phyloP scores from a whole-genome alignment of 352 stramenopile genomes.

The Pythium graminicola region DNA sequence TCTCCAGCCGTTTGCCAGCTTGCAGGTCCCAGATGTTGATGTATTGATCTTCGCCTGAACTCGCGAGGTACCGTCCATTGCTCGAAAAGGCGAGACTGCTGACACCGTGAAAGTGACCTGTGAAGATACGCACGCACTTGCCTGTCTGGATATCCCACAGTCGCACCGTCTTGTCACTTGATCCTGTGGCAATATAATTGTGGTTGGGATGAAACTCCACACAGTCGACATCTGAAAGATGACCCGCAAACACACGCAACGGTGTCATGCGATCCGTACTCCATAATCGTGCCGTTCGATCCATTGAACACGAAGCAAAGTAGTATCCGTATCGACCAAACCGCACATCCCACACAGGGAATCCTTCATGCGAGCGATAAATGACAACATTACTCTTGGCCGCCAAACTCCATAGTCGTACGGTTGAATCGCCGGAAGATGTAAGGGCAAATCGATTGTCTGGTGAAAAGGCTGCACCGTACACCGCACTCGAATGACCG shows the following conservation, averaged over 20 bases:
- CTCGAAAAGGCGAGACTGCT: constrained; percentile 86
- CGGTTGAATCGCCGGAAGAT: constrained; percentile 67
- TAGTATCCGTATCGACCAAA: constrained; percentile 92
- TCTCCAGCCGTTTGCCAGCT: constrained; percentile 79
- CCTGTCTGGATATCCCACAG: constrained; percentile 93
- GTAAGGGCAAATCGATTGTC: constrained; percentile 84
- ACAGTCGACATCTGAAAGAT: constrained; percentile 89
- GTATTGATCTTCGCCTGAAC: constrained; percentile 80
- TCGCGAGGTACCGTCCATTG: constrained; percentile 86
- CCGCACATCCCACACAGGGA: constrained; percentile 89
- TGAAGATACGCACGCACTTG: constrained; percentile 90
- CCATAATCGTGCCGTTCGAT: constrained; percentile 92
- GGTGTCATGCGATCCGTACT: constrained; percentile 89
- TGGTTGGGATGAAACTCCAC: constrained; percentile 94
- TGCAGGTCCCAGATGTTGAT: constrained; percentile 94
- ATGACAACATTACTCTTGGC: constrained; percentile 71
- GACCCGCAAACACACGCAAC: constrained; percentile 90
- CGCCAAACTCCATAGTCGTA: constrained; percentile 83
- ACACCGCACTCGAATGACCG: constrained; percentile 79
- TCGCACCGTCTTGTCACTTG: constrained; percentile 91
- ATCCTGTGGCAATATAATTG: constrained; percentile 93
- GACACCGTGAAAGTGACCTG: constrained; percentile 85
- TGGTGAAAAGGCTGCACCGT: constrained; percentile 74
- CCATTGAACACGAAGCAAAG: constrained; percentile 92
- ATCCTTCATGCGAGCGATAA: constrained; percentile 63